These are phyloP conservation scores for Serendipita indica DNA, from an alignment of 768 basidiomycete genomes.

Conservation along the genomic window DNA sequence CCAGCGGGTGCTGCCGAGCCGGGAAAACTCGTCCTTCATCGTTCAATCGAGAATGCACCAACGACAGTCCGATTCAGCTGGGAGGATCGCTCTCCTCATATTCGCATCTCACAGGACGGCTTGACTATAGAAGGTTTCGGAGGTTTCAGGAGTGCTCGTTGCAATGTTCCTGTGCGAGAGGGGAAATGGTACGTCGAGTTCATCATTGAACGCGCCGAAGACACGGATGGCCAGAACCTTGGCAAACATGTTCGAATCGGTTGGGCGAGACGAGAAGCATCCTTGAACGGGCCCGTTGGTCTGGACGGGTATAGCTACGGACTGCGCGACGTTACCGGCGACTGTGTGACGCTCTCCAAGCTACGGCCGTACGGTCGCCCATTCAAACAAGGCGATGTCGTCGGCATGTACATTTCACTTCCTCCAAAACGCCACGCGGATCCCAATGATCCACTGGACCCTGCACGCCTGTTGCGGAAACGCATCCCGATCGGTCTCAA, in stretches of 20 bases:
- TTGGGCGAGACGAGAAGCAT: constrained; percentile 83
- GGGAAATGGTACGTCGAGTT: constrained; percentile 95
- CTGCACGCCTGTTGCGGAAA: constrained; percentile 71
- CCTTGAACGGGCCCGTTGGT: constrained; percentile 86
- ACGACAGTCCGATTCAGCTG: constrained; percentile 54
- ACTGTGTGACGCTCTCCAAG: constrained; percentile 75
- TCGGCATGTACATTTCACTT: constrained; percentile 87
- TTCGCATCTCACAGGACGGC: constrained; percentile 68
- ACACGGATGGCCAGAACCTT: constrained; percentile 33
- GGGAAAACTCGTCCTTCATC: constrained; percentile 45
- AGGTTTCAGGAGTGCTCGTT: constrained; percentile 81
- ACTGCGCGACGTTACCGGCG: constrained; percentile 79
- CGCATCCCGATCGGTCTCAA: constrained; percentile 91
- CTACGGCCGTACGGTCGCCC: constrained; percentile 60
- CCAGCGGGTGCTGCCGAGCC: constrained; percentile 60
- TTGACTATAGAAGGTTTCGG: constrained; percentile 62
- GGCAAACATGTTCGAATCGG: constrained; percentile 81
- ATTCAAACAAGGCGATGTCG: constrained; percentile 70
- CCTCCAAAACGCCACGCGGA: constrained; percentile 49
- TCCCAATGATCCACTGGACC: constrained; percentile 54
- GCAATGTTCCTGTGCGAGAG: constrained; percentile 76
- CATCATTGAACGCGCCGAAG: constrained; percentile 54
- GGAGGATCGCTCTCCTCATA: constrained; percentile 78
- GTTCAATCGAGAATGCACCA: constrained; percentile 70
- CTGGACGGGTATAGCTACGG: constrained; percentile 91